phyloP scores from a whole-genome alignment of 352 stramenopile species.

The Globisporangium lucens region DNA sequence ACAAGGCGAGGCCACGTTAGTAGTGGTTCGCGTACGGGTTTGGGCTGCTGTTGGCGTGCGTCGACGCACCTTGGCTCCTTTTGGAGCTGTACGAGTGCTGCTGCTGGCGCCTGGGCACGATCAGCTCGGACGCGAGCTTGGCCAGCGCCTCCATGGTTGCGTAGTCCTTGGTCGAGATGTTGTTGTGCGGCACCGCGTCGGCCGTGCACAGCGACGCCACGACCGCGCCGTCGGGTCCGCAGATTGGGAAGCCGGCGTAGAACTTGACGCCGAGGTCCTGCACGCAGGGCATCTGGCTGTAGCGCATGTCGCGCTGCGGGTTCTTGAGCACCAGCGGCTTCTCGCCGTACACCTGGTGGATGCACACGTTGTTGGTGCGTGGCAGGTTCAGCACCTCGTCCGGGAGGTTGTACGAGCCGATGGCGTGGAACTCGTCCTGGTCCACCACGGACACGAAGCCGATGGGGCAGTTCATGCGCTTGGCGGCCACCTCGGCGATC shows the following conservation, averaged over 20 bases:
- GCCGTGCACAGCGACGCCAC: slow-evolving; percentile 44
- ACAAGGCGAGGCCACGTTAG: neutral
- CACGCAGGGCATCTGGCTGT: slow-evolving; percentile 47
- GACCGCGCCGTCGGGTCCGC: slow-evolving; percentile 39
- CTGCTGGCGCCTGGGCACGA: slow-evolving; percentile 12
- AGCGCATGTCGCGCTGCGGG: slow-evolving; percentile 60
- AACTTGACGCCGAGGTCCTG: slow-evolving; percentile 51
- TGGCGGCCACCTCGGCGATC: slow-evolving; percentile 49
- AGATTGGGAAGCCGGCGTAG: slow-evolving; percentile 62
- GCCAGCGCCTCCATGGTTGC: slow-evolving; percentile 65
- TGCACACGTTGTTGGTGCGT: slow-evolving; percentile 55
- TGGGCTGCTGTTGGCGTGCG: neutral
- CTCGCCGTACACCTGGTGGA: slow-evolving; percentile 56
- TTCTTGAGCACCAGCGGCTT: slow-evolving; percentile 62
- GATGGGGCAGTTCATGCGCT: slow-evolving; percentile 50
- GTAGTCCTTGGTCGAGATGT: slow-evolving; percentile 69
- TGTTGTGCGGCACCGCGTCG: slow-evolving; percentile 42
- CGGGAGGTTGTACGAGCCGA: slow-evolving; percentile 45
- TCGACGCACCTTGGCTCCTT: neutral
- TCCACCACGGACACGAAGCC: slow-evolving; percentile 63
- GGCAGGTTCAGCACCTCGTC: slow-evolving; percentile 24
- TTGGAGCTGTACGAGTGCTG: neutral
- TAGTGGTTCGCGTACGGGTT: slow-evolving; percentile 5
- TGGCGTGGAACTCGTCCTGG: slow-evolving; percentile 42
- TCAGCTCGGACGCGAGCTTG: slow-evolving; percentile 48